Conservation (phyloP, 1,139 yeast species). For the Kurtzmaniella quercitrusa region DNA sequence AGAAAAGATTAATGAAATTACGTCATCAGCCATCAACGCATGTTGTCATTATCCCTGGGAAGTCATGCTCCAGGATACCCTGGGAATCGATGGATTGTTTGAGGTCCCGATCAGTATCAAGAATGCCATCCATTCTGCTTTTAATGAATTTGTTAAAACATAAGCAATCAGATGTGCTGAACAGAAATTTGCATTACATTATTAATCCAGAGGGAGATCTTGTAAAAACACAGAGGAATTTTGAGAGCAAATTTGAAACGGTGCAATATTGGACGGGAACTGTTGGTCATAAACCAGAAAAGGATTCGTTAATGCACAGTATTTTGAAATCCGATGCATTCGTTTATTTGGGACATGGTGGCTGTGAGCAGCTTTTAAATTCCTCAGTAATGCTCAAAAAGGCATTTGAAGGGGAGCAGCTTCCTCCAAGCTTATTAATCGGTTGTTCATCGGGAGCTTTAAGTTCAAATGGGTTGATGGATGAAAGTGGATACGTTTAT, state of each 20-base stretch:
- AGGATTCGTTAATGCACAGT: conserved; percentile 36
- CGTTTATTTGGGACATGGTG: conserved; percentile 90
- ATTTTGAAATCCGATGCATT: conserved; percentile 50
- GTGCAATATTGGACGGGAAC: conserved; percentile 50
- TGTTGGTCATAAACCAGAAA: conserved; percentile 54
- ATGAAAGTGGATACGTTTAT: conserved; percentile 72
- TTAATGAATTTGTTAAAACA: conserved; percentile 39
- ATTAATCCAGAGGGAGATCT: conserved; percentile 85
- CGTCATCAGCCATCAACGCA: conserved; percentile 33
- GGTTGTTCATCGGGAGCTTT: conserved; percentile 90
- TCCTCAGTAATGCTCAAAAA: conserved; percentile 19
- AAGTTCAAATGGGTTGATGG: conserved; percentile 54
- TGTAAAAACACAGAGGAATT: conserved; percentile 58
- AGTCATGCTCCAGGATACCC: conserved; percentile 63
- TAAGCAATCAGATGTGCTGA: conserved; percentile 15
- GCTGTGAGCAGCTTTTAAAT: conserved; percentile 80
- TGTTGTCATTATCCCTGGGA: conserved; percentile 64
- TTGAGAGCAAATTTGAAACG: conserved; percentile 40
- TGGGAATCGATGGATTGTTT: conserved; percentile 81
- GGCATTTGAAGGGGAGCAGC: conserved; percentile 11
- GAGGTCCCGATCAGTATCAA: conserved; percentile 52
- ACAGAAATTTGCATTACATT: conserved; percentile 43
- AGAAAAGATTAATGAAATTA: not conserved
- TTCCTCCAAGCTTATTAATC: conserved; percentile 73
- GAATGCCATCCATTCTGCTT: conserved; percentile 65